Conservation (phyloP, 139 green algal species). For the Ettlia oleoabundans region DNA sequence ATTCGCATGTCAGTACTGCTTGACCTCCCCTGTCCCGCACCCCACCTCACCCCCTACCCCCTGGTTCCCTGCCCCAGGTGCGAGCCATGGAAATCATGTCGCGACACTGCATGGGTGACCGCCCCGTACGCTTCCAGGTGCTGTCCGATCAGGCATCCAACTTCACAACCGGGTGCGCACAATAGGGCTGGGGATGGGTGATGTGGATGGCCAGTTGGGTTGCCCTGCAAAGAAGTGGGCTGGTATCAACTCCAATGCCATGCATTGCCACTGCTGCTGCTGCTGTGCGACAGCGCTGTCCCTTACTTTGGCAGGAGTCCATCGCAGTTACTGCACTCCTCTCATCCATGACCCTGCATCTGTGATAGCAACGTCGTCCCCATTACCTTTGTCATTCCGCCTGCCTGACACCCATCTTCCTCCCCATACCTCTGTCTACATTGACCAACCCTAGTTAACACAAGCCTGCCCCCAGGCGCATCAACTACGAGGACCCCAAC, state of each 20-base stretch:
- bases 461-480: slow-evolving; percentile 57
- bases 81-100: slow-evolving; percentile 84
- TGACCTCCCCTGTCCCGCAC: not conserved
- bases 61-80: slow-evolving; percentile 43
- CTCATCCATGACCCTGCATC: no score
- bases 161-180: slow-evolving; percentile 80
- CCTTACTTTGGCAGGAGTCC: no score
- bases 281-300: no score
- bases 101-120: slow-evolving; percentile 84
- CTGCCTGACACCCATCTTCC: not conserved
- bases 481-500: slow-evolving; percentile 94
- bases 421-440: no score
- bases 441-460: not conserved
- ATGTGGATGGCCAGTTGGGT: not conserved
- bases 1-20: no score
- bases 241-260: no score
- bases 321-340: no score
- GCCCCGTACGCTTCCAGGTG: slow-evolving; percentile 76
- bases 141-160: slow-evolving; percentile 83
- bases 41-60: not conserved
- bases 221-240: no score
- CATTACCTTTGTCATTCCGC: no score
- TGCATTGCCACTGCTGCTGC: no score
- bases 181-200: not conserved
- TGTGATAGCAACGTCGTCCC: no score